phyloP scores from a whole-genome alignment of 1,139 yeast genomes.

The Taiozyma sp. region DNA sequence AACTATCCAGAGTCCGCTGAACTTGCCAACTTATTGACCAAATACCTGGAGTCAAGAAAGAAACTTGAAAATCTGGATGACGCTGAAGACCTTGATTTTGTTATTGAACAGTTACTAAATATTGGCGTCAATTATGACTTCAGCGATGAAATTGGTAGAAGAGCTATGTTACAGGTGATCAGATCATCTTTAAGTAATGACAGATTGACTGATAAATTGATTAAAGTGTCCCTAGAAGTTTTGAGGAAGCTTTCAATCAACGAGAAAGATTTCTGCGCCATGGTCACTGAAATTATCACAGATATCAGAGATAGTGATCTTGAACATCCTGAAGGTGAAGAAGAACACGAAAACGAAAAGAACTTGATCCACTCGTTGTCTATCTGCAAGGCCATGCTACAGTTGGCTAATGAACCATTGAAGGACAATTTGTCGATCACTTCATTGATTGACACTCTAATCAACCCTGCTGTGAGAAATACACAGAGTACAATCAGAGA shows the following conservation, averaged over 20 bases:
- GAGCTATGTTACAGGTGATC: constrained; percentile 71
- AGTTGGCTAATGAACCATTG: constrained; percentile 60
- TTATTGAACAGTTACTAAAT: constrained; percentile 66
- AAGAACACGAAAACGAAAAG: constrained; percentile 33
- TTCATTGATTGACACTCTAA: constrained; percentile 70
- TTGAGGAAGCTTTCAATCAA: constrained; percentile 67
- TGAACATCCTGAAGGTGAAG: constrained; percentile 33
- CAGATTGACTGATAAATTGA: constrained; percentile 48
- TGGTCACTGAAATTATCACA: constrained; percentile 81
- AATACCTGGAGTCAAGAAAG: constrained; percentile 46
- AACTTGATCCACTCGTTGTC: constrained; percentile 61
- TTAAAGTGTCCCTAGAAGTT: constrained; percentile 58
- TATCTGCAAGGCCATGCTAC: constrained; percentile 69
- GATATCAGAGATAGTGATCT: constrained; percentile 75
- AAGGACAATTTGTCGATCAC: constrained; percentile 63
- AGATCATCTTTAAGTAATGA: constrained; percentile 58
- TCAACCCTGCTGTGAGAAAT: constrained; percentile 76
- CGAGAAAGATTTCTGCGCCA: constrained; percentile 80
- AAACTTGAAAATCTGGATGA: constrained; percentile 35
- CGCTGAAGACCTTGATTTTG: constrained; percentile 62
- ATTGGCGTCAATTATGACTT: constrained; percentile 75
- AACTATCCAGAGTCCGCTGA: constrained; percentile 80
- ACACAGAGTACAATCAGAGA: constrained; percentile 57
- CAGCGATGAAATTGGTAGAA: constrained; percentile 88
- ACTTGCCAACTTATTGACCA: constrained; percentile 54